phyloP scores from a whole-genome alignment of 345 rosid genomes.

The Ricinus communis region DNA sequence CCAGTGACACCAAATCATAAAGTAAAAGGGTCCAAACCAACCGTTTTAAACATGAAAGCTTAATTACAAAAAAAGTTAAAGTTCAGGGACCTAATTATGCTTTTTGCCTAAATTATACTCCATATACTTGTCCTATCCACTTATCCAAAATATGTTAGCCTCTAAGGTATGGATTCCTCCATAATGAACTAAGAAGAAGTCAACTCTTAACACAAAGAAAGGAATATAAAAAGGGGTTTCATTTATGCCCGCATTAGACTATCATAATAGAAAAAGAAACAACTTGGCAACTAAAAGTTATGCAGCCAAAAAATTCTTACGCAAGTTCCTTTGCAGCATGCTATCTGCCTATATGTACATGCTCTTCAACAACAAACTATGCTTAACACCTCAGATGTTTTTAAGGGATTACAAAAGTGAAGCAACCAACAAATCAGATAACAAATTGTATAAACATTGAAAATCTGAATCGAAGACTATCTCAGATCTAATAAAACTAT shows the following conservation, averaged over 20 bases:
- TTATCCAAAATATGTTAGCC: not conserved
- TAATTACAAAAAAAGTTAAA: too few relatives aligned
- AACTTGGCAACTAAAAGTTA: not conserved
- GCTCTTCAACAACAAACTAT: slow-evolving; percentile 1
- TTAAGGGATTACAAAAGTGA: not conserved
- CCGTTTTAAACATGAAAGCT: too few relatives aligned
- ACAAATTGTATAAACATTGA: not conserved
- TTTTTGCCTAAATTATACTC: too few relatives aligned
- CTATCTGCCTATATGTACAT: not conserved
- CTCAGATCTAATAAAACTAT: not conserved
- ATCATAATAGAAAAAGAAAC: not conserved
- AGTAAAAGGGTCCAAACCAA: too few relatives aligned
- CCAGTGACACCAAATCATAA: too few relatives aligned
- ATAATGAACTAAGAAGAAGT: not conserved
- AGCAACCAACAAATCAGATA: not conserved
- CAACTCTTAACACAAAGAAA: not conserved
- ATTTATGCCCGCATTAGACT: not conserved
- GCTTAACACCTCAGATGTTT: not conserved
- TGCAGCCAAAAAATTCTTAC: not conserved
- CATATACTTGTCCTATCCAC: not conserved
- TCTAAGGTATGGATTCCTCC: not conserved
- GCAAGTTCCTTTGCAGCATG: not conserved
- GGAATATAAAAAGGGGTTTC: not conserved
- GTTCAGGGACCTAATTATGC: too few relatives aligned
- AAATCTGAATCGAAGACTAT: not conserved